Base-by-base conservation (phyloP, 345 rosid species). In the Zanthoxylum bungeanum region DNA sequence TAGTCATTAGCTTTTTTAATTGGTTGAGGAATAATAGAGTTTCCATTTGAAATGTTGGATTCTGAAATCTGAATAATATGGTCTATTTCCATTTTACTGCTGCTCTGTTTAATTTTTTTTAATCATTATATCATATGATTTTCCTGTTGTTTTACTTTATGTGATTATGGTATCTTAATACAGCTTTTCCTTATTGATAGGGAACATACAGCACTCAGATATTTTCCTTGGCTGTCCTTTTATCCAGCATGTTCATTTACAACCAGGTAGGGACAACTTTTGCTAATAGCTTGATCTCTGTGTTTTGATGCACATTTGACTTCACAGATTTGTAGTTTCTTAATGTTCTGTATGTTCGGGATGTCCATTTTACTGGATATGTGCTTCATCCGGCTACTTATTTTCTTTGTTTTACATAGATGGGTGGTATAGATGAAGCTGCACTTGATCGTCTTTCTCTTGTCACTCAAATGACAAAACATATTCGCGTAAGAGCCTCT, bases 141-240 rank as follows among this genome's bases (percentile, higher is more conserved):
- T 19, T 31, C 25, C n/a, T n/a, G n/a, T 47, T 19, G 12, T 44
- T 27, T 27, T 67, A 17, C 27, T 19, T 40, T 46, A 19, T 69
- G 11, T 10, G 8, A 40, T 64, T 27, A 7, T 34, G 25, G 34
- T 74, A 34, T 56, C 28, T 24, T 75, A 40, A 66, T 59, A 51
- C 10, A 16, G 11, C 34, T 17, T 60, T 69, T 73, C 24, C 50
- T 69, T 9, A 59, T 31, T 78, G 71, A 49, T 89, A 96, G 97
- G 99, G 97, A 76, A 96, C 99, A 27, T 96, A 93, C 77, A 96
- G 97, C 88, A 93, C 96, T 56, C 99, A 96, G 82, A 96, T 96
- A 85, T 93, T 96, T 82, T 93, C 98, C 8, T 81, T 96, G 74
- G 99, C 98, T 34, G 94, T 96, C 74, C 90, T 96, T 49, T 78